phyloP scores from a whole-genome alignment of 2,329 filamentous ascomycete genomes.

The Trichoderma sp. region DNA sequence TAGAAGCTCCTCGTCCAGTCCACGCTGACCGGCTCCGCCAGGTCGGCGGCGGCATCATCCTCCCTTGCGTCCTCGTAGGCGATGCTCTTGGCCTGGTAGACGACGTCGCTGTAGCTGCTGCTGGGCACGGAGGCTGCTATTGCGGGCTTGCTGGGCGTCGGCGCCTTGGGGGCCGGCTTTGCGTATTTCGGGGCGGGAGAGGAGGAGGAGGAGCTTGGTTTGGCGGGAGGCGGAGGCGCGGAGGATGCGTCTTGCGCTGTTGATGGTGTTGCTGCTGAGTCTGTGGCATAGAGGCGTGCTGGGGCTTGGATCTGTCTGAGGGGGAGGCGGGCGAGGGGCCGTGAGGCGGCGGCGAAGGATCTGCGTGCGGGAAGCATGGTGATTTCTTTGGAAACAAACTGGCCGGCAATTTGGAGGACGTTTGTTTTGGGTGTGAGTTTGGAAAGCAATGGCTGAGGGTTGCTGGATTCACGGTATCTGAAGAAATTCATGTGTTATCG shows the following conservation, averaged over 20 bases:
- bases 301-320: conserved; percentile 31
- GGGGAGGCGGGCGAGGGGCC: conserved; percentile 29
- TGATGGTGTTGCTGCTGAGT: conserved; percentile 29
- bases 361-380: conserved; percentile 38
- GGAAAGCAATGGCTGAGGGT: background rate
- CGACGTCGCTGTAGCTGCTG: conserved; percentile 20
- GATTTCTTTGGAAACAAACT: background rate
- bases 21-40: conserved; percentile 39
- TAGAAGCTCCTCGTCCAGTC: conserved; percentile 88
- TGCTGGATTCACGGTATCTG: conserved; percentile 6
- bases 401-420: background rate
- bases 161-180: conserved; percentile 1
- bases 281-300: conserved; percentile 35
- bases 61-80: conserved; percentile 27
- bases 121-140: background rate
- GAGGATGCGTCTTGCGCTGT: conserved; percentile 7
- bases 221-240: conserved; percentile 12
- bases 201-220: conserved; percentile 1
- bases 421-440: background rate
- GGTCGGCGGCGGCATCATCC: background rate
- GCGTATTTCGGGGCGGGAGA: conserved; percentile 5
- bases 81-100: conserved; percentile 32
- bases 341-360: conserved; percentile 32
- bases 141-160: conserved; percentile 3
- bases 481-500: conserved; percentile 16